Base-by-base conservation (phyloP, 2,329 filamentous ascomycete species). In the Aspergillus sp. region DNA sequence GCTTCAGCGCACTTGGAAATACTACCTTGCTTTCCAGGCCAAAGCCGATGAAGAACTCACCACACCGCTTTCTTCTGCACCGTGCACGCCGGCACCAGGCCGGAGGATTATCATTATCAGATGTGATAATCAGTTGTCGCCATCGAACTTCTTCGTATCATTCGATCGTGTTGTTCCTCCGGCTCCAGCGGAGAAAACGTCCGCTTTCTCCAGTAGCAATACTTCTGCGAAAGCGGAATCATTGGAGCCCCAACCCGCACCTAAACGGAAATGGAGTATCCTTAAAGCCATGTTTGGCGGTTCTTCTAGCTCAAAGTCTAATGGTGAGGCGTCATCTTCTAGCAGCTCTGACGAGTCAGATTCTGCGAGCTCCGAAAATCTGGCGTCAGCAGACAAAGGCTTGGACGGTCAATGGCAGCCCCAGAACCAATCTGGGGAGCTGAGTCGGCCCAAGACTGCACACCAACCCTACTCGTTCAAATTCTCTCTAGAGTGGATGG, bases 101-200 rank as follows among this genome's bases (percentile, higher is more conserved):
- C 91, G 94, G 70, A 85, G 91, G 63, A 91, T 97, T 62, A 86
- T 96, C 76, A 97, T 97, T 68, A 90, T 97, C 65, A 88, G 92
- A 59, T 93, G 91, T 64, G 92, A 97, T 73, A 85, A 83, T 64
- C 81, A 83, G 59, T 71, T 84, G 50, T 78, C 82, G 36, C 80
- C 82, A 52, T 78, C 70, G 39, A 72, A 81, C 57, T 78, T 86
- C 15, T 88, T 88, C 66, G 79, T 88, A 49, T 85, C 86, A 0
- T 89, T 89, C 65, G 87, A 89, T 63, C 85, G 85, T n/a, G 80
- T 87, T 30, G 75, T 85, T 23, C 74, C 80, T 56, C 71, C 75
- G 2, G 70, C 66, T 41, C 70, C 70, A 13, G 63, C 66, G 21
- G 70, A 74, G 38, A 71, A 76, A 62, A 59, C 65, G 57, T 72